Base-by-base conservation (phyloP, 108 stramenopile genomes). In the Skeletonema potamos region DNA sequence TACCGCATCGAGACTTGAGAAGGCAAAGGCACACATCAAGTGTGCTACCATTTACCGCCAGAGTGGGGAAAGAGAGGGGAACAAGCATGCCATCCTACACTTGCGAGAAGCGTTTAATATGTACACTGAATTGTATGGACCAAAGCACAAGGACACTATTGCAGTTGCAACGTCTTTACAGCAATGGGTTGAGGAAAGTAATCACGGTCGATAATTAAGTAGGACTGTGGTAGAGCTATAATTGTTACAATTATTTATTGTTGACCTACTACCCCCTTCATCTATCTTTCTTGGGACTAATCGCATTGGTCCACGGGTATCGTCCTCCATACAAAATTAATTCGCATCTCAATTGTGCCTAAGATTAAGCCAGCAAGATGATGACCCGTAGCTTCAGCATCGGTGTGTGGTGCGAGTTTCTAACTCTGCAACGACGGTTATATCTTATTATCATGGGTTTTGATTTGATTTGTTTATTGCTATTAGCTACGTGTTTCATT, bases 21-120 rank as follows among this genome's bases (percentile, higher is more conserved):
- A 88, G 59, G 93, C 91, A 20, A 94, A 94, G 72, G 93, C 91
- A 18, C 89, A 91, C 55, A 90, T 94, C 54, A 94, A 94, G 62
- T 92, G 91, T 65, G 93, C 93, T 12, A 94, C 93, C 7, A 94
- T 94, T 54, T 91, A 87, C 65, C 86, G 93, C 1, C 85, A 88
- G 54, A 79, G 85, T 27, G 85, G 82, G 26, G 84, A 77, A 48
- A 41, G 70, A 27, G 84, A 91, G 44, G 85, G 86, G 7, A 90
- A 89, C 56, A 86, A 79, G 28, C 78, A 87, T 54, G 89, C 91
- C 22, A 88, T 92, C 37, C 41, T 84, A 1, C 91, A 94, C 71
- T 74, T 94, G 41, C 88, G 85, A 13, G 88, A 94, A 55, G 93
- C 93, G 10, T 79, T 91, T 57, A 81, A 87, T 54, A 94, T 94